Base-by-base conservation (phyloP, 1,139 yeast genomes). In the Yamadazyma triangularis region DNA sequence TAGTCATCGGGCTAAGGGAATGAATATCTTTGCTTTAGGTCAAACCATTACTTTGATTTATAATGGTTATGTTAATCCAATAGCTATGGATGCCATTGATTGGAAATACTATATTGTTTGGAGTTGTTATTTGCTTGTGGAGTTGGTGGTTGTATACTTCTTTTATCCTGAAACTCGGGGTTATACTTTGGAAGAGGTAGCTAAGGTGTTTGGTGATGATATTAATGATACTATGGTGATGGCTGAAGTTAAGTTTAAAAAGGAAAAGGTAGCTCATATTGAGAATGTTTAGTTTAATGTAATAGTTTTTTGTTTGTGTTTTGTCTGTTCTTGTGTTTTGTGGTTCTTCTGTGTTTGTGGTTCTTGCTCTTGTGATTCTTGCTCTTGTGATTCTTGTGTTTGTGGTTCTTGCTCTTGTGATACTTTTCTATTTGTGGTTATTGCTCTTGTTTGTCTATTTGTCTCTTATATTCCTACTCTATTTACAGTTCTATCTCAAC, bases 61-160 rank as follows among this genome's bases (percentile, higher is more conserved):
- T 38, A 56, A 56, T 34, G 56, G 74, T 25, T 76, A 68, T 47
- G 78, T 74, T 31, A 74, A 74, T 45, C 74, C 81, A 5, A 64
- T 77, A 45, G 83, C 80, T 21, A 68, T 77, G 75, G 76, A 65
- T 36, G 70, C 70, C 23, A 70, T 77, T 40, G 63, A 60, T 24
- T 76, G 80, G 79, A 74, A 71, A 46, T 77, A 74, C 56, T 77
- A 77, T 50, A 73, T 76, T 41, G 78, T 77, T 7, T 74, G 52
- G 53, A 56, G 70, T 40, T 59, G 67, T 50, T 44, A 60, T 24
- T 44, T 67, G 27, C 60, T 53, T 1, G 64, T 60, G 26, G 72
- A 67, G 39, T 41, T 63, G 14, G 35, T 48, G 10, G 50, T 64
- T 21, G 68, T 64, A 23, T 60, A 50, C 44, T 60, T 72, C 53